A percentile compares a stretch with the other conserved stretches of the same genome.
Evolutionary conservation across 305 asterid genomes (phyloP).

Genomic region (Galium porrigens): DNA sequence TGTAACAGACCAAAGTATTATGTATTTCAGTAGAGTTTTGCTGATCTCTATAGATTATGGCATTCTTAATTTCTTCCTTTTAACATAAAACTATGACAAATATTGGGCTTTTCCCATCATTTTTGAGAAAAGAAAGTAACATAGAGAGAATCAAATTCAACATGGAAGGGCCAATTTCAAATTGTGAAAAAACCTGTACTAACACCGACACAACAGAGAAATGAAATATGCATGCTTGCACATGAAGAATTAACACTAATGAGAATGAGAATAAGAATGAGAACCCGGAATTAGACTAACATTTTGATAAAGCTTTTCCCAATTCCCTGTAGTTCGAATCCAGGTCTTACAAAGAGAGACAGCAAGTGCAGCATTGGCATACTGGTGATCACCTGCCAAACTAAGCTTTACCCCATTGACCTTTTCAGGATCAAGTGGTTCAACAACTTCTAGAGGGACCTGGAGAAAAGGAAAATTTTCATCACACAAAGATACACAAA

Average conservation of each 20-base stretch:
- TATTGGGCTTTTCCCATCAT: constrained; percentile 1
- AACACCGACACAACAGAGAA: background rate
- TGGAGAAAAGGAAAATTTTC: constrained; percentile 18
- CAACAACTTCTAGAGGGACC: constrained; percentile 58
- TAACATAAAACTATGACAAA: background rate
- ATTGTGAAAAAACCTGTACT: background rate
- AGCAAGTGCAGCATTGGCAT: constrained; percentile 73
- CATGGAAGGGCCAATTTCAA: background rate
- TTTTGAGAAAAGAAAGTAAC: background rate
- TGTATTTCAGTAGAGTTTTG: background rate
- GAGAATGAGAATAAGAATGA: background rate
- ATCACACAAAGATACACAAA: background rate
- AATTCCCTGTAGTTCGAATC: constrained; percentile 55
- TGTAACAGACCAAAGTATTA: background rate
- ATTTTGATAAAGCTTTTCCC: constrained; percentile 42
- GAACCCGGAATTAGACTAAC: constrained; percentile 32
- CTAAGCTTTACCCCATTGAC: constrained; percentile 44
- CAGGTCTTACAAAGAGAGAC: constrained; percentile 69
- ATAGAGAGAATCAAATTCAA: background rate
- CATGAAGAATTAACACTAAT: constrained; percentile 8
- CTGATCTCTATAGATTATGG: background rate
- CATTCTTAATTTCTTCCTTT: background rate
- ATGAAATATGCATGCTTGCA: background rate
- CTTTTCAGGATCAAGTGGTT: constrained; percentile 40
- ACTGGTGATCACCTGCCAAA: constrained; percentile 80